Percentiles rank a stretch among this genome's conserved stretches.
These are phyloP conservation scores for Zygoascus meyerae DNA, from an alignment of 1,139 yeast genomes.

Conservation along the genomic window DNA sequence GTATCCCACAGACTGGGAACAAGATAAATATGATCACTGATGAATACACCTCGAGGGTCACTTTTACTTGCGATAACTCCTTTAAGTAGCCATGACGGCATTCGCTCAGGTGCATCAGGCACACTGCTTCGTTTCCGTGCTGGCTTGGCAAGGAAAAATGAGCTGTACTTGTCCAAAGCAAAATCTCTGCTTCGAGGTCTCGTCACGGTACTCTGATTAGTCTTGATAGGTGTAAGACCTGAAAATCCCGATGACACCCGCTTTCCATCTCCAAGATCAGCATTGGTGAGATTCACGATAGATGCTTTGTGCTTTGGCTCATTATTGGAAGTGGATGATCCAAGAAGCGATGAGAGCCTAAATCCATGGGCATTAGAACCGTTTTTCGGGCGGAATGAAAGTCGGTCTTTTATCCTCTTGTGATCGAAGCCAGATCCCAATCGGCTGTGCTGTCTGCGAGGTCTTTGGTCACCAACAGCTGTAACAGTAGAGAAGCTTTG, in stretches of 20 bases:
- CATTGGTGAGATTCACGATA: conserved; percentile 12
- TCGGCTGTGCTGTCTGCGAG: conserved; percentile 11
- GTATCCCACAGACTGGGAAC: background rate
- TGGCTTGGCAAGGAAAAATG: conserved; percentile 1
- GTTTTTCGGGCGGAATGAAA: conserved; percentile 18
- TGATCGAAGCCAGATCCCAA: conserved; percentile 18
- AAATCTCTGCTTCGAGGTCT: background rate
- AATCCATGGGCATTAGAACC: conserved; percentile 11
- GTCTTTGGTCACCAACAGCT: background rate
- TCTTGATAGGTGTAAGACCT: background rate
- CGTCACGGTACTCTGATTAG: background rate
- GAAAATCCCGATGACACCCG: background rate
- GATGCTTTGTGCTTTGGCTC: conserved; percentile 1
- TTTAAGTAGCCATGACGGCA: conserved; percentile 23
- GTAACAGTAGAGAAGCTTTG: background rate
- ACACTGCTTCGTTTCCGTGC: background rate
- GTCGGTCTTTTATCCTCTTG: conserved; percentile 14
- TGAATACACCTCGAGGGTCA: conserved; percentile 21
- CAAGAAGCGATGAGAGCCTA: no score
- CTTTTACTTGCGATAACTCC: conserved; percentile 22
- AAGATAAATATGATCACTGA: conserved; percentile 20
- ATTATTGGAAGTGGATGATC: no score
- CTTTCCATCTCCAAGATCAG: background rate
- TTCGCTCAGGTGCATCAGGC: background rate
- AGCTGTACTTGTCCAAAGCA: background rate